Percentiles rank a stretch among this genome's conserved stretches.
Conservation (phyloP, 2,329 filamentous ascomycete genomes). For the Calonectria fujianensis region DNA sequence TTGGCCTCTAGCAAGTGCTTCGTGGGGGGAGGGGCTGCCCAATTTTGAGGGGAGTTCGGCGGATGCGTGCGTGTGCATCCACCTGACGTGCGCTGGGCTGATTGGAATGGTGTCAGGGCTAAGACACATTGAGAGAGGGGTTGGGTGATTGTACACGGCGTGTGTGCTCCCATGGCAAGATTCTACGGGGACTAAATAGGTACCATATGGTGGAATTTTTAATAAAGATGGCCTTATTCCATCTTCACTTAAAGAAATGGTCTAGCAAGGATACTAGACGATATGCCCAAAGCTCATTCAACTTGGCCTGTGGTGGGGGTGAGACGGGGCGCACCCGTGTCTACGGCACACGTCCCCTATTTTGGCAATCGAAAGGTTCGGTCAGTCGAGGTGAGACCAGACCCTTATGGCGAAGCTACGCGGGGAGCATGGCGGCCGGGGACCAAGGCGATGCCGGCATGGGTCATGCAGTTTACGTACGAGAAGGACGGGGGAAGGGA, state of each 20-base stretch:
- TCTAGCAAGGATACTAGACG: neutral
- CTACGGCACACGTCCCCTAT: neutral
- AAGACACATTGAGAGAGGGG: slow-evolving; percentile 10
- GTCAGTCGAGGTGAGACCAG: slow-evolving; percentile 33
- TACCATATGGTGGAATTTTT: neutral
- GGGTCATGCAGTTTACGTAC: slow-evolving; percentile 36
- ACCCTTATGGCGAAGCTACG: slow-evolving; percentile 17
- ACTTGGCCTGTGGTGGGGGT: slow-evolving; percentile 5
- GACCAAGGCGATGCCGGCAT: slow-evolving; percentile 33
- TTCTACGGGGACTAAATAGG: neutral
- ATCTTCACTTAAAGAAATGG: neutral
- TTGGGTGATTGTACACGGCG: neutral
- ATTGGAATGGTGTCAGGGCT: slow-evolving; percentile 31
- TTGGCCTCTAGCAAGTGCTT: slow-evolving; percentile 29
- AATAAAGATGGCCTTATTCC: slow-evolving; percentile 21
- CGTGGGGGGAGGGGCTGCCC: slow-evolving; percentile 21
- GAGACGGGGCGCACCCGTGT: neutral
- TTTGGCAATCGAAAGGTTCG: slow-evolving; percentile 38
- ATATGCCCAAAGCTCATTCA: neutral
- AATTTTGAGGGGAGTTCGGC: neutral
- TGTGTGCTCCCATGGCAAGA: neutral
- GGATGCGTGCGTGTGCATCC: slow-evolving; percentile 5
- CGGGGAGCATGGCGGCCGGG: slow-evolving; percentile 38
- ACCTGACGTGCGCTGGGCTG: slow-evolving; percentile 32
- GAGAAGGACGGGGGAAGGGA: slow-evolving; percentile 17